A percentile compares a stretch with the other conserved stretches of the same genome.
Conservation (phyloP, 495 filamentous ascomycete genomes). For the Penicillium samsonianum region DNA sequence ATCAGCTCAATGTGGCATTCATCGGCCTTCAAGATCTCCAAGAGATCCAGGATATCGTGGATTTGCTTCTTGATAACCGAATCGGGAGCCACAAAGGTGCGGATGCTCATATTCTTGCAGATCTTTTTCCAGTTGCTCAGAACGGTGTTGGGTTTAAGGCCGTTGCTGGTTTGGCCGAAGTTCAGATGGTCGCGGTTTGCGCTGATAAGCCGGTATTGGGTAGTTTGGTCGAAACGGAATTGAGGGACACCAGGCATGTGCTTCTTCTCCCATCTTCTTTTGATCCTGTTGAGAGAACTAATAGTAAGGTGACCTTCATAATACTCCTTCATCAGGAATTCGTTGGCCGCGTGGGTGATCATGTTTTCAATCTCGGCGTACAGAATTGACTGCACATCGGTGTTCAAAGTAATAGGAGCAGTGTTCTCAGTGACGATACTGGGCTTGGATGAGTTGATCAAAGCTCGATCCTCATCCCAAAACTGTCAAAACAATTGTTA, state of each 20-base stretch:
- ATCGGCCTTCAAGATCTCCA: neutral
- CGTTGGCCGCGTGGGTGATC: slow-evolving; percentile 53
- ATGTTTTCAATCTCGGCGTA: slow-evolving; percentile 58
- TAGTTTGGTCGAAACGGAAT: slow-evolving; percentile 59
- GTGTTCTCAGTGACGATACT: slow-evolving; percentile 22
- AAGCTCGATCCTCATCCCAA: neutral
- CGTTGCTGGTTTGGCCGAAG: slow-evolving; percentile 41
- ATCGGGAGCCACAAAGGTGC: slow-evolving; percentile 33
- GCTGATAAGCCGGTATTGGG: slow-evolving; percentile 54
- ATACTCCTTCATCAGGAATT: slow-evolving; percentile 49
- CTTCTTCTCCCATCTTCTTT: slow-evolving; percentile 48
- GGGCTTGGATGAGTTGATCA: neutral
- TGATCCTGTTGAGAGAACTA: slow-evolving; percentile 50
- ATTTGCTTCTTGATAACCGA: neutral
- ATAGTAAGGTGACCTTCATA: slow-evolving; percentile 46
- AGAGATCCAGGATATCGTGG: neutral
- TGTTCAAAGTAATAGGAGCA: slow-evolving; percentile 47
- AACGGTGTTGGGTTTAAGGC: slow-evolving; percentile 40
- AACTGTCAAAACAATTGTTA: neutral
- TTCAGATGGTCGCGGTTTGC: slow-evolving; percentile 51
- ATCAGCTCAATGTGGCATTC: neutral
- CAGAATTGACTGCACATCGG: slow-evolving; percentile 49
- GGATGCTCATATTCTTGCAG: slow-evolving; percentile 52
- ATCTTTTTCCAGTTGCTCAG: slow-evolving; percentile 55
- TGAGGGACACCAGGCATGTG: slow-evolving; percentile 55